phyloP scores from a whole-genome alignment of 2,329 filamentous ascomycete genomes.

The Epichloe gansuensis region DNA sequence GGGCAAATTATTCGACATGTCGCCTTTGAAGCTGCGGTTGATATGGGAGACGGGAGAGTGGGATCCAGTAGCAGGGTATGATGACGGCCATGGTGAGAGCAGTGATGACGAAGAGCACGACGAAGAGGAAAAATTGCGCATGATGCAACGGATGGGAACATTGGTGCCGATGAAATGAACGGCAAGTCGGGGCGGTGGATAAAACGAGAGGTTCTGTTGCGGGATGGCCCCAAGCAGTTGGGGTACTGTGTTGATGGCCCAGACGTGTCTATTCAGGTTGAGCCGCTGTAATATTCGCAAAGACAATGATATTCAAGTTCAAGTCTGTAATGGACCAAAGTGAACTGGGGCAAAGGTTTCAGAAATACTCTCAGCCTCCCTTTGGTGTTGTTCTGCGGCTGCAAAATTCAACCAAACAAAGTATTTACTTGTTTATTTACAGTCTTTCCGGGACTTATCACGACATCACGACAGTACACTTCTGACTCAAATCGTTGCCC shows the following conservation, averaged over 20 bases:
- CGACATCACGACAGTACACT: too few relatives aligned
- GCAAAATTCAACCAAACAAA: too few relatives aligned
- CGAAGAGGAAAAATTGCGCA: constrained; percentile 16
- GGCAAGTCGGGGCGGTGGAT: constrained; percentile 48
- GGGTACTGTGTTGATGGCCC: constrained; percentile 71
- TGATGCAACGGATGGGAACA: neutral
- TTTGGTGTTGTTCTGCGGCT: too few relatives aligned
- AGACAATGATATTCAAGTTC: neutral
- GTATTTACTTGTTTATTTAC: too few relatives aligned
- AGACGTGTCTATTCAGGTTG: constrained; percentile 61
- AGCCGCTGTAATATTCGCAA: constrained; percentile 24
- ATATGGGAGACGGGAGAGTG: constrained; percentile 87
- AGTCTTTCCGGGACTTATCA: too few relatives aligned
- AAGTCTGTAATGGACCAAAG: too few relatives aligned
- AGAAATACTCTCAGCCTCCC: too few relatives aligned
- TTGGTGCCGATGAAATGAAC: constrained; percentile 7
- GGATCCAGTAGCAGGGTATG: constrained; percentile 60
- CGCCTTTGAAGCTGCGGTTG: constrained; percentile 52
- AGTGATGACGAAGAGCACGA: constrained; percentile 36
- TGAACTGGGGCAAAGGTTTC: too few relatives aligned
- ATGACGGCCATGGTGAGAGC: constrained; percentile 43
- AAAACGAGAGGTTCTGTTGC: constrained; percentile 67
- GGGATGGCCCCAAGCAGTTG: constrained; percentile 66
- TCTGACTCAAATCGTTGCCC: neutral
- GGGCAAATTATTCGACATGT: constrained; percentile 53